Base-by-base conservation (phyloP, 2,329 filamentous ascomycete genomes). In the Aaosphaeria arxii region DNA sequence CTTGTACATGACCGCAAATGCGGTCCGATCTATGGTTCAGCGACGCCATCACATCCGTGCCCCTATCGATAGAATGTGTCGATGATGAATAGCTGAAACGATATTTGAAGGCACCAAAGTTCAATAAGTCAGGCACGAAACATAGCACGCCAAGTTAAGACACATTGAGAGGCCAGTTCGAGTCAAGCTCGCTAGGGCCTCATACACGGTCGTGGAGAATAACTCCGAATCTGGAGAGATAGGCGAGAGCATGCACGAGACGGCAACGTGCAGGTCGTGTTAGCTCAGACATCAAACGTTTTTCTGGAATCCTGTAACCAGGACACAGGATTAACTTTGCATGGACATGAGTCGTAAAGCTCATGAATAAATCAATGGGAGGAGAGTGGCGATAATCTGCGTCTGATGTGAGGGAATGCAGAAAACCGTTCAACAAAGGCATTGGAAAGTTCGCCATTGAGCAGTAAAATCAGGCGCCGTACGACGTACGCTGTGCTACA, bases 261-360 rank as follows among this genome's bases (percentile, higher is more conserved):
- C 11, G 11, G 46, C 17, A 11, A 40, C 36, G 46, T 51, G 47
- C 43, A 47, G 36, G 44, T 40, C 17, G 47, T 47, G 44, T 30
- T 24, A 42, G 47, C 32, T 48, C 44, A 49, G 44, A 53, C 48
- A 44, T 40, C 42, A 51, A 51, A 47, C 46, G 41, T 32, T 35
- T 24, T 29, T 13, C 43, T 47, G 33, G 7, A 9, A 36, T n/a
- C 33, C 33, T 36, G 33, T 36, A 36, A 36, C 33, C 33, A 9
- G 33, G 7, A 36, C n/a, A 9, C 9, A 9, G 33, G 33, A 36
- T 36, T 9, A 36, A 36, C 9, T 36, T 36, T 36, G n/a, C 33
- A n/a, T 36, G 33, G 33, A 3, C n/a, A n/a, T n/a, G 33, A 36
- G 33, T 36, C 2, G 33, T 36, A n/a, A 9, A 9, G 9, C 33